phyloP scores from a whole-genome alignment of 2,329 filamentous ascomycete species.

The Teratosphaeria gauchensis region DNA sequence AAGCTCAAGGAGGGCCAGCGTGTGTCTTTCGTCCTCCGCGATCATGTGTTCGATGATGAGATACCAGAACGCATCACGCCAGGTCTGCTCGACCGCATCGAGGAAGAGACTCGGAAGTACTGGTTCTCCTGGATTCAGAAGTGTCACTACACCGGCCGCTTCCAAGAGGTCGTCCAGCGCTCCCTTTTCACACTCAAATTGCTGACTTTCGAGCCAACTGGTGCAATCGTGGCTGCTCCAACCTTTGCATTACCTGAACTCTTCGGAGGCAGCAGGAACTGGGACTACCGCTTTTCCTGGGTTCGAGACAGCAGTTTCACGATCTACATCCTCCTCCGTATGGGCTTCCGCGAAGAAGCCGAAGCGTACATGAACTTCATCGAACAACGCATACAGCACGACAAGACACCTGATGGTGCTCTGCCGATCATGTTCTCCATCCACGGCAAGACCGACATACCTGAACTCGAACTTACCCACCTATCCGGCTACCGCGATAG shows the following conservation, averaged over 20 bases:
- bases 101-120: background rate
- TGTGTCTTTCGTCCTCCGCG: background rate
- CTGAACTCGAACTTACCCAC: conserved; percentile 58
- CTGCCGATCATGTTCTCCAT: conserved; percentile 76
- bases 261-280: conserved; percentile 50
- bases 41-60: background rate
- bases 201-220: conserved; percentile 1
- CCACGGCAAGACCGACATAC: conserved; percentile 62
- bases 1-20: background rate
- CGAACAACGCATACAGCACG: conserved; percentile 55
- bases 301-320: conserved; percentile 69
- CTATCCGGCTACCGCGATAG: conserved; percentile 64
- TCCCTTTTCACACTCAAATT: background rate
- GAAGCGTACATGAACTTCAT: conserved; percentile 74
- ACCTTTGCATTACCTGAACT: background rate
- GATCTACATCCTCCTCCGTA: conserved; percentile 62
- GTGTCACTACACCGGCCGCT: background rate
- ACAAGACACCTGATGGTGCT: conserved; percentile 49
- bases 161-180: background rate
- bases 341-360: conserved; percentile 66
- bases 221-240: background rate
- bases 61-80: background rate
- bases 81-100: background rate
- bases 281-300: conserved; percentile 70
- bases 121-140: background rate